phyloP scores from a whole-genome alignment of 2,329 filamentous ascomycete species.

The Fusarium sp. region DNA sequence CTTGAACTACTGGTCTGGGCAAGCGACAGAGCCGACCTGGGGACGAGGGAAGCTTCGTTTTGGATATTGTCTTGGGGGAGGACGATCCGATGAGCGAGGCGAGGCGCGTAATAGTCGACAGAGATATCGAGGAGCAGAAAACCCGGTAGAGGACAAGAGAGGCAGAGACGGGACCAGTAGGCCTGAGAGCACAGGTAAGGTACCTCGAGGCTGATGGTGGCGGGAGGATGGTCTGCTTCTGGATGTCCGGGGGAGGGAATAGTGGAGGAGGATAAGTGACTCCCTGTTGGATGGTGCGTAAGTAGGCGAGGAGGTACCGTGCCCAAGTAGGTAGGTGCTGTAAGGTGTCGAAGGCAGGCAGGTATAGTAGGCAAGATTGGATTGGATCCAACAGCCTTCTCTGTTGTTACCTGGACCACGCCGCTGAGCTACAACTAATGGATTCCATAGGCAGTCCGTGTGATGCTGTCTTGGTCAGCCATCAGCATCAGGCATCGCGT shows the following conservation, averaged over 20 bases:
- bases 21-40: conserved; percentile 18
- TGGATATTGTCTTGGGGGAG: conserved; percentile 2
- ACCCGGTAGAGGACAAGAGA: background rate
- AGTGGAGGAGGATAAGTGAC: conserved; percentile 32
- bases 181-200: conserved; percentile 11
- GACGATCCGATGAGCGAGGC: background rate
- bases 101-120: background rate
- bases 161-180: conserved; percentile 7
- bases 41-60: conserved; percentile 6
- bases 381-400: background rate
- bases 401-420: background rate
- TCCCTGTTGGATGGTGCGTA: conserved; percentile 31
- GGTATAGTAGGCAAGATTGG: conserved; percentile 1
- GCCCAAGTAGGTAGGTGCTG: conserved; percentile 35
- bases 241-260: conserved; percentile 31
- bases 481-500: background rate
- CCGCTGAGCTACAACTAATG: conserved; percentile 18
- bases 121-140: background rate
- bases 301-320: conserved; percentile 11
- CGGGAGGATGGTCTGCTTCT: conserved; percentile 34
- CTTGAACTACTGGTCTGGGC: conserved; percentile 33
- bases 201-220: conserved; percentile 27
- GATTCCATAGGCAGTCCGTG: conserved; percentile 3
- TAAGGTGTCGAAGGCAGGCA: background rate
- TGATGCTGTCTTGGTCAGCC: conserved; percentile 6